Evolutionary conservation across 1,284 basidiomycete species (phyloP).

Genomic region (Cutaneotrichosporon dermatis): DNA sequence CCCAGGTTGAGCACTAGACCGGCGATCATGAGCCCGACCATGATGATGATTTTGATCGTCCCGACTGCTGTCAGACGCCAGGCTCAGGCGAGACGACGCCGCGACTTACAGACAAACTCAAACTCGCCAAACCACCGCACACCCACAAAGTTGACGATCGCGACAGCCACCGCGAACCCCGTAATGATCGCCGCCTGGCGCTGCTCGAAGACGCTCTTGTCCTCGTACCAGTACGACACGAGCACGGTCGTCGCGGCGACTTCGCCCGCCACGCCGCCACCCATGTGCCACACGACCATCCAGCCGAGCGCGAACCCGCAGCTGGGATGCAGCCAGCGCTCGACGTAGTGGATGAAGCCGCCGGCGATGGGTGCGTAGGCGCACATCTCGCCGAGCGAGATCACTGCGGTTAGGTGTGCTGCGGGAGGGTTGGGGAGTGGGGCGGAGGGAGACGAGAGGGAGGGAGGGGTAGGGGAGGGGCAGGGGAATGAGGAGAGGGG

Average conservation of each 20-base stretch:
- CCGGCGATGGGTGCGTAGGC: constrained; percentile 37
- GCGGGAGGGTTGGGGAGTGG: no score
- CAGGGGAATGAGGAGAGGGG: no score
- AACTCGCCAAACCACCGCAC: constrained; percentile 63
- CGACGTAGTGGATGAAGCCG: constrained; percentile 39
- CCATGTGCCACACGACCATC: constrained; percentile 49
- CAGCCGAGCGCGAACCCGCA: constrained; percentile 13
- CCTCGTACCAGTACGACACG: constrained; percentile 67
- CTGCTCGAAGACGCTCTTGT: no score
- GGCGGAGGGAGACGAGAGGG: no score
- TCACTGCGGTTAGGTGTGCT: constrained; percentile 11
- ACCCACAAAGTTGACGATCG: constrained; percentile 61
- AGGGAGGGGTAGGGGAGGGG: no score
- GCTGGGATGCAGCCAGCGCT: constrained; percentile 32
- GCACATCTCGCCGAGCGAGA: constrained; percentile 46
- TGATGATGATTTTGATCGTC: constrained; percentile 15
- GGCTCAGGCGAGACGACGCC: no score
- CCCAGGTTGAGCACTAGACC: constrained; percentile 15
- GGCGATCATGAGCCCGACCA: not conserved
- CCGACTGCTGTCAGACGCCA: constrained; percentile 1
- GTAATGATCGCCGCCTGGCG: constrained; percentile 16
- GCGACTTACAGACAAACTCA: constrained; percentile 19
- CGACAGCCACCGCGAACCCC: constrained; percentile 5
- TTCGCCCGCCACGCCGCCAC: constrained; percentile 64
- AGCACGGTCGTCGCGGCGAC: constrained; percentile 69